Conservation (phyloP, 1,139 yeast genomes). For the Hansenula anomala region DNA sequence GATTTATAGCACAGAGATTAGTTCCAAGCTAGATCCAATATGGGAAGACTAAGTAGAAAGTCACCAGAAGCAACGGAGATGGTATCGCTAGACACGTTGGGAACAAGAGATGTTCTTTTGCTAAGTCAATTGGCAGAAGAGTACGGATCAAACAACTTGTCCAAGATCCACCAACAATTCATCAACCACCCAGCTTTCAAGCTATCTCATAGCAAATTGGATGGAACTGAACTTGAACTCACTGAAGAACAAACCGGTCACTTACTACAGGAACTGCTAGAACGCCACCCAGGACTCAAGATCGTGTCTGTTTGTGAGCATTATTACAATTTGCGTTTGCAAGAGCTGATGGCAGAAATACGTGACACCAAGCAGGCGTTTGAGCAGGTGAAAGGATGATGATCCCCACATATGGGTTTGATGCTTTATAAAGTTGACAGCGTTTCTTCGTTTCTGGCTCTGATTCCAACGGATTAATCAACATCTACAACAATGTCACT, state of each 20-base stretch:
- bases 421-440: neutral
- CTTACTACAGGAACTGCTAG: conserved; percentile 4
- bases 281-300: conserved; percentile 5
- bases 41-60: too few relatives aligned
- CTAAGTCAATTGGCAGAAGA: conserved; percentile 20
- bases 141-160: conserved; percentile 19
- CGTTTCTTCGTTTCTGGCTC: too few relatives aligned
- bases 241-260: conserved; percentile 5
- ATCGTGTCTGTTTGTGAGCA: conserved; percentile 19
- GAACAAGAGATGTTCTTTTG: conserved; percentile 18
- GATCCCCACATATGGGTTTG: neutral
- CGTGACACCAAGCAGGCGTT: conserved; percentile 6
- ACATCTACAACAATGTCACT: too few relatives aligned
- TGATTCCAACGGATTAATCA: too few relatives aligned
- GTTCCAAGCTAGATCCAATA: too few relatives aligned
- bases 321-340: conserved; percentile 12
- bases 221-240: conserved; percentile 7
- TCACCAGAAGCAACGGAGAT: too few relatives aligned
- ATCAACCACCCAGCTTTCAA: conserved; percentile 15
- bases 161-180: conserved; percentile 16
- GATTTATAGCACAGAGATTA: too few relatives aligned
- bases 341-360: conserved; percentile 13
- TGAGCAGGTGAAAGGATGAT: conserved; percentile 7
- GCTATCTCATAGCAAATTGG: conserved; percentile 18
- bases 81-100: too few relatives aligned